Conservation (phyloP, 208 protist genomes). For the Trypanosoma boissoni region DNA sequence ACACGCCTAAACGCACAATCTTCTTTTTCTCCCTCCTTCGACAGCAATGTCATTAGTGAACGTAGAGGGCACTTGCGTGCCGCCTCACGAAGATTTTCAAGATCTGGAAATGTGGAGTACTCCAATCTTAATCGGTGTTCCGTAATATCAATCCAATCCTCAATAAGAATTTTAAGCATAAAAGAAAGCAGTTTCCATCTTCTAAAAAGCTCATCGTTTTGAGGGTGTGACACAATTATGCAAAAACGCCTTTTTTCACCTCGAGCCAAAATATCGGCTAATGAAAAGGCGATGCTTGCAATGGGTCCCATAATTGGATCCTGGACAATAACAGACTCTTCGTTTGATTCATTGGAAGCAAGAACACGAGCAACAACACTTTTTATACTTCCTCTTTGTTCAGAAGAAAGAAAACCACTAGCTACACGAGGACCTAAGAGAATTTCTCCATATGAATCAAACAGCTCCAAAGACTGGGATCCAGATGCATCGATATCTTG, state of each 20-base stretch:
- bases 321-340: slow-evolving; percentile 65
- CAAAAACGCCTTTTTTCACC: slow-evolving; percentile 80
- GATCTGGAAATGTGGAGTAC: slow-evolving; percentile 51
- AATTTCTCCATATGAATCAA: slow-evolving; percentile 11
- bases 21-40: slow-evolving; percentile 19
- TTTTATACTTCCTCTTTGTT: slow-evolving; percentile 47
- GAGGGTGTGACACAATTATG: slow-evolving; percentile 60
- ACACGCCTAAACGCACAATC: slow-evolving; percentile 15
- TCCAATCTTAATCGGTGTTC: slow-evolving; percentile 42
- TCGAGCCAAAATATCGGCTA: slow-evolving; percentile 78
- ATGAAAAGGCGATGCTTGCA: slow-evolving; percentile 60
- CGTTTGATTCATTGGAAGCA: slow-evolving; percentile 53
- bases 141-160: slow-evolving; percentile 32
- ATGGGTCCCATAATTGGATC: slow-evolving; percentile 54
- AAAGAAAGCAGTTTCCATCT: slow-evolving; percentile 40
- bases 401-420: slow-evolving; percentile 44
- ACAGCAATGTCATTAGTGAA: slow-evolving; percentile 43
- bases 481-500: slow-evolving; percentile 21
- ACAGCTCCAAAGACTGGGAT: slow-evolving; percentile 11
- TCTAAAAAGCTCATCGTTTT: slow-evolving; percentile 45
- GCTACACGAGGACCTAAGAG: slow-evolving; percentile 25
- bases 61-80: slow-evolving; percentile 55
- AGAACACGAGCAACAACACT: slow-evolving; percentile 57
- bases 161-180: slow-evolving; percentile 40
- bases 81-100: slow-evolving; percentile 59